phyloP scores from a whole-genome alignment of 345 rosid species.

The Salix caprea region DNA sequence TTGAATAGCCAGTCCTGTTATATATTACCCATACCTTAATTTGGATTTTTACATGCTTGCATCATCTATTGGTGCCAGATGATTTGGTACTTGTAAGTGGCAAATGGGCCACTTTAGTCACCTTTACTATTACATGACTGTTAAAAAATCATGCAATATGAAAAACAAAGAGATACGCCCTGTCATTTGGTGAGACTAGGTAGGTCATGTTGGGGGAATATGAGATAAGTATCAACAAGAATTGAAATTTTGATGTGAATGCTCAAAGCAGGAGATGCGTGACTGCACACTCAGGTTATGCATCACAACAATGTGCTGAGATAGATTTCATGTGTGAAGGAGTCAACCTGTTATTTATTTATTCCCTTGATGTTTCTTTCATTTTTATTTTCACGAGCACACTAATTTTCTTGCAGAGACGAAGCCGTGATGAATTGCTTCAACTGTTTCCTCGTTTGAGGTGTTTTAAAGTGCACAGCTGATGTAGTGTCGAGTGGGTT shows the following conservation, averaged over 20 bases:
- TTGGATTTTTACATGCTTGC: too few relatives aligned
- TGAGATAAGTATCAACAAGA: background rate
- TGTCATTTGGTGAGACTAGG: background rate
- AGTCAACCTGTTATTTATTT: background rate
- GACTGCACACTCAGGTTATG: background rate
- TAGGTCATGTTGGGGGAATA: background rate
- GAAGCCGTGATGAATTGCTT: constrained; percentile 70
- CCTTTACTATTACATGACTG: background rate
- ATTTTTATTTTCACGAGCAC: background rate
- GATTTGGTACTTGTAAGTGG: background rate
- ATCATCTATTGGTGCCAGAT: too few relatives aligned
- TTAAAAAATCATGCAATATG: background rate
- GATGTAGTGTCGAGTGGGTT: constrained; percentile 12
- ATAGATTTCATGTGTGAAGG: background rate
- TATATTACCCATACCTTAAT: too few relatives aligned
- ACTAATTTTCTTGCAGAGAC: constrained; percentile 35
- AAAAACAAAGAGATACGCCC: background rate
- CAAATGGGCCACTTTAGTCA: background rate
- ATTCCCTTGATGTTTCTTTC: background rate
- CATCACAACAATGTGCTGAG: background rate
- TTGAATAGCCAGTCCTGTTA: too few relatives aligned
- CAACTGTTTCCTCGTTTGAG: constrained; percentile 59
- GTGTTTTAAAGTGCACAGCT: constrained; percentile 95
- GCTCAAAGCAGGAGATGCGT: background rate
- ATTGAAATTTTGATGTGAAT: background rate